These are phyloP conservation scores for Aureobasidium zeae DNA, from an alignment of 2,329 filamentous ascomycete genomes.

Conservation along the genomic window DNA sequence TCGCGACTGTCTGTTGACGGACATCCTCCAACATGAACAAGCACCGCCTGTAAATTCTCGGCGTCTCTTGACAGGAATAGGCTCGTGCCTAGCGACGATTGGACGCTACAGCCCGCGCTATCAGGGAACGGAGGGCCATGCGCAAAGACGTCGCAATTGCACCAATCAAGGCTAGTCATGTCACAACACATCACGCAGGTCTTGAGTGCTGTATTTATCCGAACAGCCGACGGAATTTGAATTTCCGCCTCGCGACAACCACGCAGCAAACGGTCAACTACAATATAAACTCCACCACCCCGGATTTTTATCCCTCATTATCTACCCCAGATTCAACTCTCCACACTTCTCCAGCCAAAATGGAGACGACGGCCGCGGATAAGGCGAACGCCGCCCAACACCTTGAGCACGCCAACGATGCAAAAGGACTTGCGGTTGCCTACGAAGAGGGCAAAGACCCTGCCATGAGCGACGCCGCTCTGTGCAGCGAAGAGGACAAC, in stretches of 20 bases:
- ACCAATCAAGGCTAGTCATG: constrained; percentile 12
- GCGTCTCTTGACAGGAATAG: constrained; percentile 4
- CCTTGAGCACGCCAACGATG: constrained; percentile 7
- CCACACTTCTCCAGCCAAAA: neutral
- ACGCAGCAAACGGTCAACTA: too few relatives aligned
- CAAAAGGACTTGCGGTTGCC: constrained; percentile 10
- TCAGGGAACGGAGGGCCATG: too few relatives aligned
- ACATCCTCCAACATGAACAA: too few relatives aligned
- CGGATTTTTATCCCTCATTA: neutral
- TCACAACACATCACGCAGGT: too few relatives aligned
- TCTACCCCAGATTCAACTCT: constrained; percentile 4
- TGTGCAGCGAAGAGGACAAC: constrained; percentile 16
- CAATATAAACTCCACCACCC: constrained; percentile 1
- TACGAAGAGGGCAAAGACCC: constrained; percentile 15
- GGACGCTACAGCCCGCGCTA: too few relatives aligned
- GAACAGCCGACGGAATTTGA: too few relatives aligned
- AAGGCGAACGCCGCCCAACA: constrained; percentile 7
- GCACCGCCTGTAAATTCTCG: neutral
- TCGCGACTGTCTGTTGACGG: too few relatives aligned
- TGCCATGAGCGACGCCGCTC: constrained; percentile 8
- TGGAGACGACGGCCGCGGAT: constrained; percentile 12
- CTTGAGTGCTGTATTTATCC: too few relatives aligned
- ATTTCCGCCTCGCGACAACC: too few relatives aligned
- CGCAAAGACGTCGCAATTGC: too few relatives aligned
- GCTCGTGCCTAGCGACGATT: constrained; percentile 8